These are phyloP conservation scores for Monilinia vaccinii-corymbosi DNA, from an alignment of 2,329 filamentous ascomycete genomes.

Conservation along the genomic window DNA sequence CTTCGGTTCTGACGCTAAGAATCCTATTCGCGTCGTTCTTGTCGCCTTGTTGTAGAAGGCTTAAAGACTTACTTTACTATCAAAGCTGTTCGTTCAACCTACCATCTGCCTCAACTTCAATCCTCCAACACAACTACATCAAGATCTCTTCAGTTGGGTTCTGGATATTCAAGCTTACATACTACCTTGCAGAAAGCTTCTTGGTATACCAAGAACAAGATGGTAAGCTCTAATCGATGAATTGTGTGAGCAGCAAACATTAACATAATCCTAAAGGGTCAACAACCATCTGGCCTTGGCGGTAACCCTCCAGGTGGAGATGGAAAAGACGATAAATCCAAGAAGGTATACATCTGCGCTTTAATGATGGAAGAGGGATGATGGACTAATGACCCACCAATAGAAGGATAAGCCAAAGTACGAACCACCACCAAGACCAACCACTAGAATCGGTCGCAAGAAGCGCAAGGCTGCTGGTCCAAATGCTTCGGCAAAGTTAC, in stretches of 20 bases:
- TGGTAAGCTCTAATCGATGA: slow-evolving; percentile 23
- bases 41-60: slow-evolving; percentile 12
- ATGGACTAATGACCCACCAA: slow-evolving; percentile 18
- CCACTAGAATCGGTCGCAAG: slow-evolving; percentile 93
- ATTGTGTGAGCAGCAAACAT: slow-evolving; percentile 12
- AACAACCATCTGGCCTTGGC: slow-evolving; percentile 35
- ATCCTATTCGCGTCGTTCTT: slow-evolving; percentile 7
- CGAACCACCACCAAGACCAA: slow-evolving; percentile 93
- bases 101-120: slow-evolving; percentile 12
- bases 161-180: neutral
- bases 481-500: slow-evolving; percentile 91
- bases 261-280: slow-evolving; percentile 27
- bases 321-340: slow-evolving; percentile 78
- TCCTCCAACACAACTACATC: slow-evolving; percentile 19
- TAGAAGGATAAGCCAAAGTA: slow-evolving; percentile 99
- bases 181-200: neutral
- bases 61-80: slow-evolving; percentile 12
- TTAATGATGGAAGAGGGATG: neutral
- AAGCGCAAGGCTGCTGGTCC: slow-evolving; percentile 94
- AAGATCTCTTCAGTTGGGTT: slow-evolving; percentile 8
- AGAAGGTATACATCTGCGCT: slow-evolving; percentile 57
- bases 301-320: slow-evolving; percentile 54
- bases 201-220: slow-evolving; percentile 17
- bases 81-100: slow-evolving; percentile 12
- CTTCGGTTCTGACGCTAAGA: neutral